Conservation (phyloP, 2,329 filamentous ascomycete genomes). For the Neofusicoccum parvum region DNA sequence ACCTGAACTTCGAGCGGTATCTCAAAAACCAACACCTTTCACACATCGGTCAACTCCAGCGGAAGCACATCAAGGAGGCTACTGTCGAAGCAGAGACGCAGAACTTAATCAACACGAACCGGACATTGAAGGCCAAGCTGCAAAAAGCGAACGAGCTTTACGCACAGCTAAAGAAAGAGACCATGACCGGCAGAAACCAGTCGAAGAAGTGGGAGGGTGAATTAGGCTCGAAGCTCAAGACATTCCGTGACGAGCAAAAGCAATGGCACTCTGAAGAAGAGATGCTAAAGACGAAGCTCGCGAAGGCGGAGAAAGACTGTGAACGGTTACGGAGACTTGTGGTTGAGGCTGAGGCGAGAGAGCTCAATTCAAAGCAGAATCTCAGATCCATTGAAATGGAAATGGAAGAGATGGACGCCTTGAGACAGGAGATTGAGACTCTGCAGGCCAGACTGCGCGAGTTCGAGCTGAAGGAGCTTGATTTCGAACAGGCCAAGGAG, state of each 20-base stretch:
- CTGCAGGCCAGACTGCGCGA: conserved; percentile 64
- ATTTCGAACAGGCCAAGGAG: conserved; percentile 60
- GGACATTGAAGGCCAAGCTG: conserved; percentile 70
- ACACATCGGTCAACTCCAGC: conserved; percentile 76
- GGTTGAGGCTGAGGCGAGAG: conserved; percentile 69
- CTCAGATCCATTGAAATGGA: conserved; percentile 65
- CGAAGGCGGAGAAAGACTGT: conserved; percentile 60
- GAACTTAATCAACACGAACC: conserved; percentile 76
- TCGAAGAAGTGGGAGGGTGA: conserved; percentile 79
- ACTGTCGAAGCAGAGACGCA: conserved; percentile 81
- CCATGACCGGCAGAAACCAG: conserved; percentile 69
- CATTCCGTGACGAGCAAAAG: conserved; percentile 70
- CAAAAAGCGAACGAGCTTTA: conserved; percentile 73
- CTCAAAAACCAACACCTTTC: conserved; percentile 81
- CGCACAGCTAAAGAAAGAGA: conserved; percentile 70
- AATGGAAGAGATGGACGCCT: conserved; percentile 60
- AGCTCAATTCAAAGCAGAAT: conserved; percentile 65
- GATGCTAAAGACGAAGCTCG: conserved; percentile 60
- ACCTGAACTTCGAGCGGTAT: conserved; percentile 81
- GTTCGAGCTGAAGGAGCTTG: conserved; percentile 65
- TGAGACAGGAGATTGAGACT: conserved; percentile 62
- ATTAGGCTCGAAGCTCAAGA: conserved; percentile 66
- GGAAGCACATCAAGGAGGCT: conserved; percentile 73
- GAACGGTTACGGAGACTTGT: conserved; percentile 67
- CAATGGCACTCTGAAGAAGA: conserved; percentile 62